Evolutionary conservation across 2,329 filamentous ascomycete genomes (phyloP), one percentile per base, ranked within the genome.

Genomic region (Pestalotiopsis sp.): DNA sequence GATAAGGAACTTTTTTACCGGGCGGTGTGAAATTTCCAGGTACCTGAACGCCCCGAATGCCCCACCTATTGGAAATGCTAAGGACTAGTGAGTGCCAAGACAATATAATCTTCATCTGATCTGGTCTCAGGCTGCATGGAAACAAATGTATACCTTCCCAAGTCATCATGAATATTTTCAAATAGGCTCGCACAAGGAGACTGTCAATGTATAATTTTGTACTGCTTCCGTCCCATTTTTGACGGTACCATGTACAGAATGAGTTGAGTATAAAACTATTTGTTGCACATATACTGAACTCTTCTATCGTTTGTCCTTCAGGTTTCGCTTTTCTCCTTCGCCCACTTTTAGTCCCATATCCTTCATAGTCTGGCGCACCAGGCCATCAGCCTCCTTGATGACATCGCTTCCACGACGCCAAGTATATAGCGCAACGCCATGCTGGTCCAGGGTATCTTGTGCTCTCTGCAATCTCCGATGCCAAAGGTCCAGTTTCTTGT

Each of bases 321-420:
- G 52, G 17, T 65, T 45, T 17, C 12, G 41, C 25, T 45, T 66
- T 23, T 60, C 64, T 55, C 64, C 64, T 49, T 63, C 7, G 7
- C 66, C 66, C 13, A 58, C 64, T 63, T 57, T 58, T 13, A 69
- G 27, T 17, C 70, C 79, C 78, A 86, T 80, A 45, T 84, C 81
- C 68, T 75, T 79, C 74, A 89, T 74, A 38, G 85, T 86, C 69
- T 85, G 82, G 77, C 86, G 85, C 3, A 94, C 88, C 68, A 94
- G 85, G 14, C 84, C 87, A 66, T 90, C 84, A 2, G 91, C 90
- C 78, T 93, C 91, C 0, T 83, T 83, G 67, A 88, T 83, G 7
- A 93, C 91, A 81, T 96, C 93, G 36, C 85, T 83, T 0, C 93
- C 93, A 12, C 86, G 87, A 57, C 91, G 85, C 93, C 93, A 96